Conservation (phyloP, 768 basidiomycete genomes). For the Hygrophoropsis aurantiaca region DNA sequence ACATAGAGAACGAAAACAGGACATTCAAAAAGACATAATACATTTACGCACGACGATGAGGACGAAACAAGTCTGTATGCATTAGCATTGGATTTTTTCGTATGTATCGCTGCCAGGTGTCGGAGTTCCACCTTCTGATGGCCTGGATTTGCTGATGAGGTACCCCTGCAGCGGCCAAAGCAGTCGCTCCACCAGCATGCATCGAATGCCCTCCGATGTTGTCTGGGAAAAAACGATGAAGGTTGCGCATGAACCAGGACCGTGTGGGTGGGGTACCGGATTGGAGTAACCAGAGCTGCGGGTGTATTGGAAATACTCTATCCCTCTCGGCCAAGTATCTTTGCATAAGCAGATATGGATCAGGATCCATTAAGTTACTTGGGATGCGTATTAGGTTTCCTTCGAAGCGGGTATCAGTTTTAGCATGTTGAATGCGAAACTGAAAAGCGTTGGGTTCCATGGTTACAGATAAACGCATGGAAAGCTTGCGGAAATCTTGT, state of each 20-base stretch:
- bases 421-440: constrained; percentile 16
- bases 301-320: constrained; percentile 19
- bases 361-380: constrained; percentile 8
- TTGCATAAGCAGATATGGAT: constrained; percentile 14
- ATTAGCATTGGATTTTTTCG: constrained; percentile 37
- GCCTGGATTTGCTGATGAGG: constrained; percentile 34
- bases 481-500: constrained; percentile 5
- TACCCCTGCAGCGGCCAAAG: constrained; percentile 29
- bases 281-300: constrained; percentile 33
- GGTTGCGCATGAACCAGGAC: constrained; percentile 33
- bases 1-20: too few relatives aligned
- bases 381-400: constrained; percentile 14
- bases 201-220: constrained; percentile 25
- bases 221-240: too few relatives aligned
- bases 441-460: not conserved
- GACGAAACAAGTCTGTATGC: constrained; percentile 17
- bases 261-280: constrained; percentile 32
- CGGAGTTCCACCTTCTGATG: constrained; percentile 38
- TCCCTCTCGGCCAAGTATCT: constrained; percentile 27
- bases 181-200: constrained; percentile 42
- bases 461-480: constrained; percentile 1
- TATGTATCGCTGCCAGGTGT: constrained; percentile 38
- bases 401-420: constrained; percentile 17
- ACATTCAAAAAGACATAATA: too few relatives aligned
- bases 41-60: constrained; percentile 1